Base-by-base conservation (phyloP, 2,329 filamentous ascomycete genomes). In the Colletotrichum musae region DNA sequence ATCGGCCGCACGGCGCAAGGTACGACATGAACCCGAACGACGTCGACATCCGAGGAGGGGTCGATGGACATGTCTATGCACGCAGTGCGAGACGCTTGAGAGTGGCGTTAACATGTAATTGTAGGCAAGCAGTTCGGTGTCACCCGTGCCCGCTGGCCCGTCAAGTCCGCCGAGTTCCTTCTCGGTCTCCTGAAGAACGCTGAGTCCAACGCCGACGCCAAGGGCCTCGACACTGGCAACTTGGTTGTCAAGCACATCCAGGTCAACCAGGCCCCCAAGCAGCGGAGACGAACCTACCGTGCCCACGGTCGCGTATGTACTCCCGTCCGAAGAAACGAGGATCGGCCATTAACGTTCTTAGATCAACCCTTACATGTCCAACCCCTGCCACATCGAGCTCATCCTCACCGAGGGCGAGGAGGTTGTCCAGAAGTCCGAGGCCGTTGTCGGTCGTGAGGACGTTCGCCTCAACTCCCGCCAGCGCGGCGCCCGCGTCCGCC, bases 291-390 rank as follows among this genome's bases (percentile, higher is more conserved):
- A 86, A 99, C 96, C 83, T 99, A 99, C 93, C 95, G 96, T 92
- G 97, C 97, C 75, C 96, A 99, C 91, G 96, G 96, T 92, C 94
- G 96, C 89, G 95, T 98, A 97, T 80, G 95, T 94, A 24, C n/a
- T 10, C n/a, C 24, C 21, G 15, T 2, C 43, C 9, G 21, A 24
- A 24, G 2, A 21, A 10, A 18, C n/a, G 6, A 5, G 12, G 18
- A 15, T 28, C 3, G 15, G 12, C 36, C 62, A 58, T 76, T 83
- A 75, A 82, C 71, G 62, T 32, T 50, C 62, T 50, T 72, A 98
- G 95, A 99, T 99, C 89, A 99, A 99, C 92, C 96, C 96, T 74
- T 99, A 98, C 92, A 98, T 99, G 97, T 98, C 95, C 78, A 97
- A 97, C 92, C 96, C 96, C 78, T 99, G 95, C 93, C 96, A 99